A percentile compares a stretch with the other conserved stretches of the same genome.
phyloP scores from a whole-genome alignment of 2,329 filamentous ascomycete species.

The Paecilomyces niveus region DNA sequence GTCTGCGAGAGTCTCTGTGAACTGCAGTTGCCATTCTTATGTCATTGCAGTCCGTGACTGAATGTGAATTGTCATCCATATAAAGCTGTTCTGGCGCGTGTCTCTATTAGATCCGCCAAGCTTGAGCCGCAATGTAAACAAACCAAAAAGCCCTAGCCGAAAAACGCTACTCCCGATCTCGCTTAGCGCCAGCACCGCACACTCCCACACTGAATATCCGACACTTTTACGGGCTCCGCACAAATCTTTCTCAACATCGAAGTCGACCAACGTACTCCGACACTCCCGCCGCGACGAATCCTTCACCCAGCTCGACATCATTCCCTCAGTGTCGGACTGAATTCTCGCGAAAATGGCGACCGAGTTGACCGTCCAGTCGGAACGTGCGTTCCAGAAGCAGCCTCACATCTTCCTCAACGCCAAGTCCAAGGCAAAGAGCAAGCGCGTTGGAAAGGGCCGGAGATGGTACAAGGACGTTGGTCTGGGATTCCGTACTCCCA shows the following conservation, averaged over 20 bases:
- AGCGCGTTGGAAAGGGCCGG: constrained; percentile 80
- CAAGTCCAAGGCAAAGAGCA: constrained; percentile 80
- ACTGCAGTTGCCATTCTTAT: constrained; percentile 1
- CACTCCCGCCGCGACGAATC: constrained; percentile 24
- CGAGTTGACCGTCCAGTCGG: constrained; percentile 98
- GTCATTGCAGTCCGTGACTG: neutral
- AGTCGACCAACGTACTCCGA: constrained; percentile 27
- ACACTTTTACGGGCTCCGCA: constrained; percentile 21
- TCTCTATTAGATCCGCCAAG: constrained; percentile 8
- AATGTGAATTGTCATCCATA: constrained; percentile 4
- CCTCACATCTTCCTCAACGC: constrained; percentile 99
- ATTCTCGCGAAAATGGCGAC: constrained; percentile 75
- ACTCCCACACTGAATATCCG: constrained; percentile 33
- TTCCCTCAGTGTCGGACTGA: constrained; percentile 38
- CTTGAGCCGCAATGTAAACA: constrained; percentile 37
- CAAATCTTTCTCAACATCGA: constrained; percentile 36
- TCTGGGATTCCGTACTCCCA: constrained; percentile 97
- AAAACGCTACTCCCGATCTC: constrained; percentile 18
- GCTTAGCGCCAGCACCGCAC: constrained; percentile 25
- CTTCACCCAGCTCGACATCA: constrained; percentile 28
- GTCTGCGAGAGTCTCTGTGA: neutral
- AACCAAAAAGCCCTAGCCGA: constrained; percentile 38
- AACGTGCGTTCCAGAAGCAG: constrained; percentile 99
- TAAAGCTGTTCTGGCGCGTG: constrained; percentile 19
- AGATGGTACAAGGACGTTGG: constrained; percentile 99